Percentiles rank a stretch among this genome's conserved stretches.
Conservation (phyloP, 352 stramenopile species). For the Globisporangium uncinulatum region DNA sequence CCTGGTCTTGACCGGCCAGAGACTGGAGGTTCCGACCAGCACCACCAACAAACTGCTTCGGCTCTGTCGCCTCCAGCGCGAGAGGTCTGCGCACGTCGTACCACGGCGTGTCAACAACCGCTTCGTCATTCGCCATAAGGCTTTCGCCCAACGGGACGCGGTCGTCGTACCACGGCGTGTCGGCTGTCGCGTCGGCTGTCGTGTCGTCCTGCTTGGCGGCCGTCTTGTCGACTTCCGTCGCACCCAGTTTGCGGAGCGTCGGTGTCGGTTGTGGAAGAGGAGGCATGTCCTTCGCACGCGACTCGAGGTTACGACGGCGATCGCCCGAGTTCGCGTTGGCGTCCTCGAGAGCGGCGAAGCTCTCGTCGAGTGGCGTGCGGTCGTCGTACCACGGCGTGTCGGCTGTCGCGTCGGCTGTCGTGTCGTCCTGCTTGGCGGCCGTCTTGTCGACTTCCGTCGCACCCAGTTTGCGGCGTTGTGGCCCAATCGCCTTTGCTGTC, state of each 20-base stretch:
- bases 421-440: too few species aligned
- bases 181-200: not conserved
- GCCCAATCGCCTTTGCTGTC: too few species aligned
- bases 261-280: too few species aligned
- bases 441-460: too few species aligned
- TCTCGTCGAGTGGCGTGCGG: not conserved
- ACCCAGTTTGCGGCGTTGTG: too few species aligned
- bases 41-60: not conserved
- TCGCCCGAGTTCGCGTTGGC: too few species aligned
- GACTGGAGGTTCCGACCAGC: not conserved
- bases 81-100: not conserved
- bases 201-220: not conserved
- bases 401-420: not conserved
- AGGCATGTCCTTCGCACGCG: too few species aligned
- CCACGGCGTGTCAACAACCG: not conserved
- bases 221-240: too few species aligned
- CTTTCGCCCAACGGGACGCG: not conserved
- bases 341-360: too few species aligned
- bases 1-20: conserved; percentile 1
- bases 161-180: conserved; percentile 1
- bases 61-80: conserved; percentile 3
- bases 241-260: too few species aligned
- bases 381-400: not conserved
- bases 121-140: not conserved
- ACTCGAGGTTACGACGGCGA: too few species aligned